A percentile compares a stretch with the other conserved stretches of the same genome.
phyloP scores from a whole-genome alignment of 495 filamentous ascomycete genomes.

The Podospora tetraspora region DNA sequence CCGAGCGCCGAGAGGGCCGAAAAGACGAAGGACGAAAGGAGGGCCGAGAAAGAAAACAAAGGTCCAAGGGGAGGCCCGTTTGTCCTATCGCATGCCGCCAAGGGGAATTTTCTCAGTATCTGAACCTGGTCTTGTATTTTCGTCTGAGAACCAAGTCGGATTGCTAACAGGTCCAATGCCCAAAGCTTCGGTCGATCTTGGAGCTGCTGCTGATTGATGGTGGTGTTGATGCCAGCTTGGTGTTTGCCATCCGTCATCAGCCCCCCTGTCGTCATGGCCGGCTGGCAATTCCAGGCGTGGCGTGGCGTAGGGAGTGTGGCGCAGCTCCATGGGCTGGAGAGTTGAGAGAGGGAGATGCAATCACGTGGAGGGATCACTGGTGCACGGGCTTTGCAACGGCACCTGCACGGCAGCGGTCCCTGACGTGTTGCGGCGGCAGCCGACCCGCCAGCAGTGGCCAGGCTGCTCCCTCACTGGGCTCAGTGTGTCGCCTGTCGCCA shows the following conservation, averaged over 20 bases:
- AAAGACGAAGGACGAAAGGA: slow-evolving; percentile 3
- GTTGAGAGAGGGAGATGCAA: neutral
- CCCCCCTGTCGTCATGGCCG: slow-evolving; percentile 9
- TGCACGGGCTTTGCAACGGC: slow-evolving; percentile 20
- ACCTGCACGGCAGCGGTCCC: slow-evolving; percentile 14
- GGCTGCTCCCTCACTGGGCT: slow-evolving; percentile 12
- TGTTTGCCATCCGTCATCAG: slow-evolving; percentile 13
- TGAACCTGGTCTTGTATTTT: neutral
- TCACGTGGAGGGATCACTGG: slow-evolving; percentile 18
- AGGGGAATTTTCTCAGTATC: neutral
- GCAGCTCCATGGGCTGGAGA: neutral
- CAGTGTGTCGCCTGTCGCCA: slow-evolving; percentile 11
- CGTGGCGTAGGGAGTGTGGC: neutral
- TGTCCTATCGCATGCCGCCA: neutral
- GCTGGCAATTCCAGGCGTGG: slow-evolving; percentile 6
- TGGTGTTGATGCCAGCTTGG: slow-evolving; percentile 16
- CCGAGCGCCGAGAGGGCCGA: neutral
- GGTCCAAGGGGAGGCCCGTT: neutral
- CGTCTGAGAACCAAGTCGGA: neutral
- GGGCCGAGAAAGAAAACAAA: neutral
- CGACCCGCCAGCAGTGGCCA: slow-evolving; percentile 11
- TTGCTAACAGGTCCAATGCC: neutral
- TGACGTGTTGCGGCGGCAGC: slow-evolving; percentile 23
- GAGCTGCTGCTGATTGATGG: neutral
- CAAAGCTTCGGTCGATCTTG: neutral